A percentile compares a stretch with the other conserved stretches of the same genome.
phyloP scores from a whole-genome alignment of 495 filamentous ascomycete species.

The Pseudomonodictys pantanalensis region DNA sequence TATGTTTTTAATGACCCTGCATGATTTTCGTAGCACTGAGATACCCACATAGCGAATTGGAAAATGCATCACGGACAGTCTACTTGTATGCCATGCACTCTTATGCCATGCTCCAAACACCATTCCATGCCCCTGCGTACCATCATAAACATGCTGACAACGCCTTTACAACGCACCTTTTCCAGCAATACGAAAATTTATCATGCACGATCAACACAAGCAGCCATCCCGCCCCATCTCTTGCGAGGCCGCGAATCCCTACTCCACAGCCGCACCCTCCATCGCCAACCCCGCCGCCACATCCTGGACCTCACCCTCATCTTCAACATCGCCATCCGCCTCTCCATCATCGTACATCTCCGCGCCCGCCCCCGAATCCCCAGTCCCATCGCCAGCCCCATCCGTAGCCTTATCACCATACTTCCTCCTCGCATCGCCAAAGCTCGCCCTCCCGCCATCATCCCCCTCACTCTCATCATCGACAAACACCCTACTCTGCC shows the following conservation, averaged over 20 bases:
- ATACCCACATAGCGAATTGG: not conserved
- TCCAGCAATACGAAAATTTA: too few relatives aligned
- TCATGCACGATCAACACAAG: too few relatives aligned
- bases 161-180: too few relatives aligned
- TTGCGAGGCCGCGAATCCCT: too few relatives aligned
- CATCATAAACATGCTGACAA: too few relatives aligned
- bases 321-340: conserved; percentile 2
- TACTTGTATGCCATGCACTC: too few relatives aligned
- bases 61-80: too few relatives aligned
- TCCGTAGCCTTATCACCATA: not conserved
- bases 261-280: not conserved
- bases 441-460: not conserved
- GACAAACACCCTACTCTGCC: conserved; percentile 62
- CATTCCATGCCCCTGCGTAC: too few relatives aligned
- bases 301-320: not conserved
- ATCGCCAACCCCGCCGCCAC: not conserved
- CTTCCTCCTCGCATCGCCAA: not conserved
- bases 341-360: conserved; percentile 17
- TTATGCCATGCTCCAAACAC: too few relatives aligned
- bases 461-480: conserved; percentile 43
- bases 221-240: too few relatives aligned
- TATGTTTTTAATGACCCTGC: not conserved
- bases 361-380: not conserved
- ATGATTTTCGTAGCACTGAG: not conserved
- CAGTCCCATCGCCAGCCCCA: not conserved